These are phyloP conservation scores for Blastocystis sp. DNA, from an alignment of 352 stramenopile species.

Conservation along the genomic window DNA sequence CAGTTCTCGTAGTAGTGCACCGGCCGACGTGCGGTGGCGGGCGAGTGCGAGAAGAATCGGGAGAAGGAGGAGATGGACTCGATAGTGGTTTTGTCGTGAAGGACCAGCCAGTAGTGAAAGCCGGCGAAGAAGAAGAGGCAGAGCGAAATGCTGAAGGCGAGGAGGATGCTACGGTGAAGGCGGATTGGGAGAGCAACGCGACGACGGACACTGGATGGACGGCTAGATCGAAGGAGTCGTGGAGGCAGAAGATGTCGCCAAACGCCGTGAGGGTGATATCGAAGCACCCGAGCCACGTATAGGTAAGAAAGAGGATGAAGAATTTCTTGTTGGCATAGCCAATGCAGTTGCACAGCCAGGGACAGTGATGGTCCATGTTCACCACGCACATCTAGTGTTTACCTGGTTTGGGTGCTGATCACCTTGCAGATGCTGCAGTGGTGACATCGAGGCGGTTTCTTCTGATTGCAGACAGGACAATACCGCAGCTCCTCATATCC, in stretches of 20 bases:
- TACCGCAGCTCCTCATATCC: slow-evolving; percentile 15
- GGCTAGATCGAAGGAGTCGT: not conserved
- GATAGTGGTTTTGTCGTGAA: slow-evolving; percentile 62
- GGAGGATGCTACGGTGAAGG: not conserved
- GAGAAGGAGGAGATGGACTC: not conserved
- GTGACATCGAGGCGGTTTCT: slow-evolving; percentile 61
- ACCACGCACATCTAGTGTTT: slow-evolving; percentile 55
- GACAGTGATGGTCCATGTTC: slow-evolving; percentile 78
- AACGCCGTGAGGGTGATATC: not conserved
- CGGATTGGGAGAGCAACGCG: not conserved
- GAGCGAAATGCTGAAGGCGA: slow-evolving; percentile 28
- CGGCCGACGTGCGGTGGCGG: no score
- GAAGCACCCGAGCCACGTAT: slow-evolving; percentile 61
- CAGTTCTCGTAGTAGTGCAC: slow-evolving; percentile 33
- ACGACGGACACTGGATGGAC: not conserved
- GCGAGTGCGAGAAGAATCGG: not conserved
- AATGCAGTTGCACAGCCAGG: slow-evolving; percentile 80
- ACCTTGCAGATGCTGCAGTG: slow-evolving; percentile 62
- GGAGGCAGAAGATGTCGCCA: not conserved
- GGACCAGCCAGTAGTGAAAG: slow-evolving; percentile 55
- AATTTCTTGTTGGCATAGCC: slow-evolving; percentile 78
- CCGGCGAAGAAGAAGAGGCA: slow-evolving; percentile 51
- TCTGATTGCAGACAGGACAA: slow-evolving; percentile 6
- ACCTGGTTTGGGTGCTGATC: no score
- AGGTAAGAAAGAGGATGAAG: slow-evolving; percentile 76